Evolutionary conservation across 441 rosid species (phyloP).

Genomic region (Pelargonium myrrhifolium): DNA sequence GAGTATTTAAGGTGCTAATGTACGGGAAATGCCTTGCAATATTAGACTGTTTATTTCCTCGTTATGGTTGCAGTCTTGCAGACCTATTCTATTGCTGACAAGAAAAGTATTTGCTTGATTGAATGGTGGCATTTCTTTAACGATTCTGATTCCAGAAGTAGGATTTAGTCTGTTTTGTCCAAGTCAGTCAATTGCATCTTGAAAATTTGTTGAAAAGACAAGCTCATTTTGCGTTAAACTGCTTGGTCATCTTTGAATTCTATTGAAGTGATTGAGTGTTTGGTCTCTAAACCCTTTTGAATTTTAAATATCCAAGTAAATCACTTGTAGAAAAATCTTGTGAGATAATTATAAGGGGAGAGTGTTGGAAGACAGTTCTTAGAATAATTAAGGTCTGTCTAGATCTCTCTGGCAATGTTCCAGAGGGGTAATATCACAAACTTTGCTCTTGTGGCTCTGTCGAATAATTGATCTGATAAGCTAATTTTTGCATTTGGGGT

Average conservation of each 20-base stretch:
- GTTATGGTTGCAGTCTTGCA: too few species aligned
- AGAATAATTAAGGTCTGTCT: not conserved
- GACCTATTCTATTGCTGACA: too few species aligned
- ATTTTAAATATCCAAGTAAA: not conserved
- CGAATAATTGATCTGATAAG: slow-evolving; percentile 4
- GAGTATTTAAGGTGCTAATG: too few species aligned
- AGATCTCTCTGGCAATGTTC: not conserved
- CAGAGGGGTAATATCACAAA: not conserved
- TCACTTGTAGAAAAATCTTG: not conserved
- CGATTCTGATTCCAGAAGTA: not conserved
- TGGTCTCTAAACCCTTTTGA: not conserved
- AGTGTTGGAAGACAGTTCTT: not conserved
- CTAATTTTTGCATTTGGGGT: not conserved
- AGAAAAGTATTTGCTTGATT: not conserved
- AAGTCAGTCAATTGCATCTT: too few species aligned
- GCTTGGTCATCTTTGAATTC: too few species aligned
- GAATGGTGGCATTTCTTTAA: not conserved
- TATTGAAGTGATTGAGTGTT: too few species aligned
- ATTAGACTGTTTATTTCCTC: too few species aligned
- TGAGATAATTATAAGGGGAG: not conserved
- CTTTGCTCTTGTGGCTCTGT: not conserved
- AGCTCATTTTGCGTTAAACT: too few species aligned
- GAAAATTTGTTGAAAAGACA: too few species aligned
- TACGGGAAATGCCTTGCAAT: too few species aligned
- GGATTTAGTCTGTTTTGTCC: too few species aligned